Conservation (phyloP, 164 flowering plant species). For the Houttuynia cordata region DNA sequence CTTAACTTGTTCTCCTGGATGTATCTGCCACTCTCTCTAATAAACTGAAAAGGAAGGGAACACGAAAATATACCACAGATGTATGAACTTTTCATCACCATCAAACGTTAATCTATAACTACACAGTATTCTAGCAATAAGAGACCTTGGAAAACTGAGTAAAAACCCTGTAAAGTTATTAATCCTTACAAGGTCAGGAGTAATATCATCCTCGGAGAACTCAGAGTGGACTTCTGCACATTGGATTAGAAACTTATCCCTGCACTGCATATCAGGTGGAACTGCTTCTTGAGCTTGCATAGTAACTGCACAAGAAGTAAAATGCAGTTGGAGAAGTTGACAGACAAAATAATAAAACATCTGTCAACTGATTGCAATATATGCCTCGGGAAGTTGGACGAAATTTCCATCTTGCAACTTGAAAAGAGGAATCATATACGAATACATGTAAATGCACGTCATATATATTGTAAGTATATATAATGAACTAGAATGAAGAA, state of each 20-base stretch:
- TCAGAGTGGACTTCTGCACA: constrained; percentile 59
- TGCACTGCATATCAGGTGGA: constrained; percentile 64
- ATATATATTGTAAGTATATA: too few relatives aligned
- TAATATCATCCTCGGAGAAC: constrained; percentile 47
- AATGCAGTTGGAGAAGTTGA: background rate
- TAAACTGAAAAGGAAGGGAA: constrained; percentile 43
- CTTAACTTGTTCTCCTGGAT: constrained; percentile 70
- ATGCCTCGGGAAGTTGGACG: background rate
- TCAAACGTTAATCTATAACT: background rate
- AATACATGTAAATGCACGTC: too few relatives aligned
- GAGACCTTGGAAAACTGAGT: background rate
- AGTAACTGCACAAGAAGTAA: constrained; percentile 31
- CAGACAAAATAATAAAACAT: too few relatives aligned
- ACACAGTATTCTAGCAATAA: background rate
- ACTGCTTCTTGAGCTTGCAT: constrained; percentile 64
- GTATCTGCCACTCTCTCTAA: constrained; percentile 41
- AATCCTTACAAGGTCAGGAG: constrained; percentile 36
- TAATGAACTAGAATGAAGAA: too few relatives aligned
- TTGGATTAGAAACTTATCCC: constrained; percentile 82
- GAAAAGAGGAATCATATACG: background rate
- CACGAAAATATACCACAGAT: background rate
- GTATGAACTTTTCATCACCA: background rate
- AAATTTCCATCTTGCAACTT: background rate
- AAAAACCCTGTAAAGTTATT: background rate
- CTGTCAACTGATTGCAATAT: background rate